These are phyloP conservation scores for Russula earlei DNA, from an alignment of 768 basidiomycete species.

Conservation along the genomic window DNA sequence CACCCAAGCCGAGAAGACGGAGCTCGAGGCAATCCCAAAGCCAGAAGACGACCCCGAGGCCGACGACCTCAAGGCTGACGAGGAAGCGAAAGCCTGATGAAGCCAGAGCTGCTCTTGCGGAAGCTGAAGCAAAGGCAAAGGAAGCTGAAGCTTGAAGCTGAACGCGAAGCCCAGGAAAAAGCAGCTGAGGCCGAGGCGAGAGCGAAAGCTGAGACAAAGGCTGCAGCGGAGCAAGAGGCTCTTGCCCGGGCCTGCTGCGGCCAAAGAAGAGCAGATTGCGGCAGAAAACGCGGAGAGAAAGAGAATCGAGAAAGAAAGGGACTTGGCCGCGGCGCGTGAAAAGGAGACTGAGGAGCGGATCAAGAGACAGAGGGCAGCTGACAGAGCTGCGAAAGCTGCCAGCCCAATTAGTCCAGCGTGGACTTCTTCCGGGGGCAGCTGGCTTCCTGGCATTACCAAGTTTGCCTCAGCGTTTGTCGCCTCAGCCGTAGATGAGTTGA, in stretches of 20 bases:
- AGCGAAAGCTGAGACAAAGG: no score
- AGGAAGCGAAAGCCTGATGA: not conserved
- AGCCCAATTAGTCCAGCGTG: conserved; percentile 6
- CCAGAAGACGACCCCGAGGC: not conserved
- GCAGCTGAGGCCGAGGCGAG: not conserved
- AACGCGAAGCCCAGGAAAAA: not conserved
- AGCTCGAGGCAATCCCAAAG: not conserved
- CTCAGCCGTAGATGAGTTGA: not conserved
- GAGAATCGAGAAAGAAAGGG: not conserved
- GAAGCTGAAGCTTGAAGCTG: not conserved
- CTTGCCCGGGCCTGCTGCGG: no score
- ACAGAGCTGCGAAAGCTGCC: not conserved
- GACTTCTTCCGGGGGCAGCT: not conserved
- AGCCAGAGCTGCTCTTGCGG: not conserved
- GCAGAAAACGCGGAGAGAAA: not conserved
- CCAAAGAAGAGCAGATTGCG: no score
- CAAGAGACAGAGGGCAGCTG: not conserved
- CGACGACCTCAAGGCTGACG: not conserved
- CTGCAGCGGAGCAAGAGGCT: not conserved
- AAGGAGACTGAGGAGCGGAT: not conserved
- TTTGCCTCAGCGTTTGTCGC: not conserved
- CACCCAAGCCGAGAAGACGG: not conserved
- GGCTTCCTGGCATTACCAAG: not conserved
- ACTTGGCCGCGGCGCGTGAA: not conserved
- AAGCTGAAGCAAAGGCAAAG: not conserved